A percentile compares a stretch with the other conserved stretches of the same genome.
Conservation (phyloP, 2,329 filamentous ascomycete genomes). For the Celoporthe dispersa region DNA sequence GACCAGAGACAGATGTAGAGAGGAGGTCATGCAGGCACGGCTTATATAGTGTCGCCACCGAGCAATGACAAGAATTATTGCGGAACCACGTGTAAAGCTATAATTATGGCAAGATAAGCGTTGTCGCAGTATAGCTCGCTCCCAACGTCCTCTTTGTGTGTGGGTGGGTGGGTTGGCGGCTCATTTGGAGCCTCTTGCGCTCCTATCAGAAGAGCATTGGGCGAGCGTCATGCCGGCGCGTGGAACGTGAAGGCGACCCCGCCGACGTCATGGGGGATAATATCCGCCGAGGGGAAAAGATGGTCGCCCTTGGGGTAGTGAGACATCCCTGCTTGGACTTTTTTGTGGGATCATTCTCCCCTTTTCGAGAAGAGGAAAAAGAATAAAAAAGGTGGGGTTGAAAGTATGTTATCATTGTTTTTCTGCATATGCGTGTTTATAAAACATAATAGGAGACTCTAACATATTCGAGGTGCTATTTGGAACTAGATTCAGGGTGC, state of each 20-base stretch:
- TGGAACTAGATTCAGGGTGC: not conserved
- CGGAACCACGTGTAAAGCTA: not conserved
- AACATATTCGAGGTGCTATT: not conserved
- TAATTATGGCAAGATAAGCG: too few species aligned
- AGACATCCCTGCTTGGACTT: not conserved
- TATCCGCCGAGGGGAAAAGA: not conserved
- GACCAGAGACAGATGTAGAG: not conserved
- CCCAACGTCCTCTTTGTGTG: not conserved
- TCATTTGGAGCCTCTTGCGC: not conserved
- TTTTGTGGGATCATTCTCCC: not conserved
- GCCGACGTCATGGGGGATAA: not conserved
- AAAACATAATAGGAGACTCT: not conserved
- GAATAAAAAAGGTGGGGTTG: not conserved
- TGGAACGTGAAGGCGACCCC: not conserved
- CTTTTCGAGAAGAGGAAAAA: not conserved
- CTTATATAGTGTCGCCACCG: not conserved
- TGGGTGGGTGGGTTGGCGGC: not conserved
- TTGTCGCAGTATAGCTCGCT: not conserved
- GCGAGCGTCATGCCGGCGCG: not conserved
- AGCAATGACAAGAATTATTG: not conserved
- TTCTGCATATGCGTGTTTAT: not conserved
- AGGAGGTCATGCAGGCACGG: not conserved
- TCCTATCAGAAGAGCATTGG: slow-evolving; percentile 6
- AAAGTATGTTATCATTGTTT: not conserved
- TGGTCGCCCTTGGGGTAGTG: not conserved